Conservation (phyloP, 2,329 filamentous ascomycete species). For the Alternaria triticimaculans region DNA sequence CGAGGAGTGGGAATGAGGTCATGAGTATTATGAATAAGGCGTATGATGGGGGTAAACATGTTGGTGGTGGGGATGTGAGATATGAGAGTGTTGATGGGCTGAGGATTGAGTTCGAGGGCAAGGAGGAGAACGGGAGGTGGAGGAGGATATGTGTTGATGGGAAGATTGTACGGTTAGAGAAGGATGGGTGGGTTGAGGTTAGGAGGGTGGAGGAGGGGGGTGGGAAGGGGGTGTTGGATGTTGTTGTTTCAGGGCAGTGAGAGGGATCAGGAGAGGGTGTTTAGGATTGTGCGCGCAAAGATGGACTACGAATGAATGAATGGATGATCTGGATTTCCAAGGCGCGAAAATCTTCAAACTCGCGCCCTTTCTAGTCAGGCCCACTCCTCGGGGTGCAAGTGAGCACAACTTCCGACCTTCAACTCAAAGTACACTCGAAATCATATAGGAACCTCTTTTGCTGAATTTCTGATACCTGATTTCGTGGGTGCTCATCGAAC, state of each 20-base stretch:
- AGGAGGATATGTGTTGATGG: slow-evolving; percentile 91
- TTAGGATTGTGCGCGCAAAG: too few relatives aligned
- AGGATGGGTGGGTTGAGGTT: slow-evolving; percentile 74
- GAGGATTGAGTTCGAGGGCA: slow-evolving; percentile 64
- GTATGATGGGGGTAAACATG: slow-evolving; percentile 64
- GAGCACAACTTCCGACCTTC: too few relatives aligned
- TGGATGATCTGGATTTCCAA: too few relatives aligned
- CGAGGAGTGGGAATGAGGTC: slow-evolving; percentile 67
- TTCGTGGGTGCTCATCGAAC: background rate
- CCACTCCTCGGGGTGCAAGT: too few relatives aligned
- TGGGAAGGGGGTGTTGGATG: slow-evolving; percentile 48
- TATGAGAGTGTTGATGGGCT: slow-evolving; percentile 76
- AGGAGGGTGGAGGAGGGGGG: slow-evolving; percentile 56
- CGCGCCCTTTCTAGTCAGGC: too few relatives aligned
- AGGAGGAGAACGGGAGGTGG: slow-evolving; percentile 75
- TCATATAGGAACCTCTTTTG: too few relatives aligned
- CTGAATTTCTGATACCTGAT: too few relatives aligned
- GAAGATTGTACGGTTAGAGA: slow-evolving; percentile 77
- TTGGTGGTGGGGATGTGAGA: slow-evolving; percentile 62
- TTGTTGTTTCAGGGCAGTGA: slow-evolving; percentile 16
- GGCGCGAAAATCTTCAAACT: too few relatives aligned
- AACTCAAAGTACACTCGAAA: too few relatives aligned
- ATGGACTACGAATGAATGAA: too few relatives aligned
- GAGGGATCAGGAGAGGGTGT: too few relatives aligned
- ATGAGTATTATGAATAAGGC: slow-evolving; percentile 78